Evolutionary conservation across 1,284 basidiomycete genomes (phyloP).

Genomic region (Moesziomyces sp.): DNA sequence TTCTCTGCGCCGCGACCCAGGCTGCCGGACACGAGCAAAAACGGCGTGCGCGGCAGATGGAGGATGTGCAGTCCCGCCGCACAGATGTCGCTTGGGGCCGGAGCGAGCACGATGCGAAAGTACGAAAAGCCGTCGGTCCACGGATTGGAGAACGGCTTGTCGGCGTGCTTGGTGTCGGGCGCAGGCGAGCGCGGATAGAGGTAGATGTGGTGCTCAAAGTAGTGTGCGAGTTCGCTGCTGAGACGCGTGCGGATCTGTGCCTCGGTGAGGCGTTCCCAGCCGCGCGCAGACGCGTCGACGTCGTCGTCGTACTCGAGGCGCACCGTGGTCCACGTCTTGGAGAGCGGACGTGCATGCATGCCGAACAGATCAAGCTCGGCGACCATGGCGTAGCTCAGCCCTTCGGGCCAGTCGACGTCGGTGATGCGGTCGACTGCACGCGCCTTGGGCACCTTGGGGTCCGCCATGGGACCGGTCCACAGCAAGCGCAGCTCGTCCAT

Average conservation of each 20-base stretch:
- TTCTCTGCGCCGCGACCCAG: constrained; percentile 42
- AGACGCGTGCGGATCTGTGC: constrained; percentile 30
- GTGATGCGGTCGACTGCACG: constrained; percentile 51
- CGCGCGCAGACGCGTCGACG: constrained; percentile 13
- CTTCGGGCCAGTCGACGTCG: constrained; percentile 56
- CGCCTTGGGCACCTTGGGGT: constrained; percentile 48
- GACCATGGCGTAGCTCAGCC: constrained; percentile 52
- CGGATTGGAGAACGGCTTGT: neutral
- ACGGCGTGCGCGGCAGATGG: constrained; percentile 44
- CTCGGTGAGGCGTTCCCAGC: constrained; percentile 33
- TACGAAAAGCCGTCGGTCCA: constrained; percentile 48
- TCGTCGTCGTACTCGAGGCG: constrained; percentile 50
- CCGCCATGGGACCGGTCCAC: constrained; percentile 50
- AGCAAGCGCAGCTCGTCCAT: constrained; percentile 43
- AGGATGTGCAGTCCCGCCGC: constrained; percentile 45
- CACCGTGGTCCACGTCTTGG: constrained; percentile 42
- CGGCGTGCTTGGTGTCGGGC: neutral
- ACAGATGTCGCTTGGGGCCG: constrained; percentile 41
- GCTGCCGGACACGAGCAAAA: constrained; percentile 42
- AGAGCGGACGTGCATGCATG: constrained; percentile 13
- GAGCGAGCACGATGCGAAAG: constrained; percentile 47
- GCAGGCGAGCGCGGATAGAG: constrained; percentile 19
- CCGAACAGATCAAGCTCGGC: constrained; percentile 45
- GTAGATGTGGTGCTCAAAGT: constrained; percentile 54
- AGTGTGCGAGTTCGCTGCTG: constrained; percentile 46